Percentiles rank a stretch among this genome's conserved stretches.
Evolutionary conservation across 2,329 filamentous ascomycete species (phyloP).

Genomic region (Diplodia intermedia): DNA sequence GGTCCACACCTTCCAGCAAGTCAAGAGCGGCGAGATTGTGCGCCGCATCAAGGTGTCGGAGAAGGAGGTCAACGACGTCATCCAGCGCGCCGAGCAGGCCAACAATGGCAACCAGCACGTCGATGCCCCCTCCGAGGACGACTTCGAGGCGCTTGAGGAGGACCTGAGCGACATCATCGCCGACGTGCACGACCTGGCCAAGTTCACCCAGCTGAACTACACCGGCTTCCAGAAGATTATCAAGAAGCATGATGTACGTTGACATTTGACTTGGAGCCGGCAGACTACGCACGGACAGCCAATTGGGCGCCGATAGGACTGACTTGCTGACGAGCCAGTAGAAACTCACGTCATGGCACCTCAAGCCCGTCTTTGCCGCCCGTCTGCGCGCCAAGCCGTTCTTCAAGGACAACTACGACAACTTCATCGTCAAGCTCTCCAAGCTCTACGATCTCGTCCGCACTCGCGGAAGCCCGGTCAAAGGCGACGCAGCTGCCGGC

Average conservation of each 20-base stretch:
- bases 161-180: constrained; percentile 97
- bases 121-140: constrained; percentile 76
- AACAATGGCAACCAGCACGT: constrained; percentile 41
- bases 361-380: constrained; percentile 94
- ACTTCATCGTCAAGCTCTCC: constrained; percentile 91
- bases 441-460: constrained; percentile 94
- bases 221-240: constrained; percentile 99
- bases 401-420: constrained; percentile 98
- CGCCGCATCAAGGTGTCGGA: constrained; percentile 87
- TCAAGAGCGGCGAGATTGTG: constrained; percentile 96
- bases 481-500: constrained; percentile 89
- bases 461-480: constrained; percentile 88
- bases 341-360: constrained; percentile 94
- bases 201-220: constrained; percentile 98
- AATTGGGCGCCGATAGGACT: neutral
- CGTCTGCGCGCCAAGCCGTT: constrained; percentile 95
- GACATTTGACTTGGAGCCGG: neutral
- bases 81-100: constrained; percentile 66
- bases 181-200: constrained; percentile 96
- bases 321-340: constrained; percentile 45
- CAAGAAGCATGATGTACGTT: constrained; percentile 93
- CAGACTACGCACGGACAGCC: neutral
- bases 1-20: constrained; percentile 95
- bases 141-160: constrained; percentile 92
- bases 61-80: constrained; percentile 86